Evolutionary conservation across 2,329 filamentous ascomycete species (phyloP).

Genomic region (Pseudocercospora fijiensis): DNA sequence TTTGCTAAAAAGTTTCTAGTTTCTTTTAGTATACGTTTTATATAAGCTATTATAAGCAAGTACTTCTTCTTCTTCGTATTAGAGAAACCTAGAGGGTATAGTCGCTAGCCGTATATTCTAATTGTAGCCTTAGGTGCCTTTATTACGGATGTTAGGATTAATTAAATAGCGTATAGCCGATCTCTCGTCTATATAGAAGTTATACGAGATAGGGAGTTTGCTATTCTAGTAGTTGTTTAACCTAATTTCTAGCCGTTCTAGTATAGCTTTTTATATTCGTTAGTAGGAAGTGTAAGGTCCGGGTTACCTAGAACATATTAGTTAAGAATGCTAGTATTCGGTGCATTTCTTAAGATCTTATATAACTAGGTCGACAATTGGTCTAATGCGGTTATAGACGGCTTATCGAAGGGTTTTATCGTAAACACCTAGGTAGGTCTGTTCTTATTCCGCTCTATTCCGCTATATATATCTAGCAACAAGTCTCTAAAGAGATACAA

Average conservation of each 20-base stretch:
- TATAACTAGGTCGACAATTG: neutral
- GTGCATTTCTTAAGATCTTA: neutral
- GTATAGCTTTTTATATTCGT: neutral
- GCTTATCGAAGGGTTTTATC: neutral
- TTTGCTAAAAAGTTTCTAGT: neutral
- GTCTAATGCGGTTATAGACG: neutral
- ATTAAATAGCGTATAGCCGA: neutral
- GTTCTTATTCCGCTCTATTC: neutral
- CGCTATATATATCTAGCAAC: neutral
- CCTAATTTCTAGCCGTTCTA: neutral
- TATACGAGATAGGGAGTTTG: neutral
- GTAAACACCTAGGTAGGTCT: neutral
- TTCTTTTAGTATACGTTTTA: neutral
- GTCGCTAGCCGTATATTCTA: neutral
- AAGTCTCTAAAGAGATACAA: neutral
- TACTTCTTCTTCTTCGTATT: neutral
- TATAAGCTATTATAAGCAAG: neutral
- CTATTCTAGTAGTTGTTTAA: neutral
- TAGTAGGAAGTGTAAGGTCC: neutral
- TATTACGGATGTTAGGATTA: neutral
- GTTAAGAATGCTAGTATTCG: neutral
- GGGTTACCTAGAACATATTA: neutral
- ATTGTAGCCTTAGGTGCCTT: neutral
- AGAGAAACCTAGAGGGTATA: neutral
- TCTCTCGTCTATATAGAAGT: neutral